Base-by-base conservation (phyloP, 2,329 filamentous ascomycete genomes). In the Botrytis deweyae region DNA sequence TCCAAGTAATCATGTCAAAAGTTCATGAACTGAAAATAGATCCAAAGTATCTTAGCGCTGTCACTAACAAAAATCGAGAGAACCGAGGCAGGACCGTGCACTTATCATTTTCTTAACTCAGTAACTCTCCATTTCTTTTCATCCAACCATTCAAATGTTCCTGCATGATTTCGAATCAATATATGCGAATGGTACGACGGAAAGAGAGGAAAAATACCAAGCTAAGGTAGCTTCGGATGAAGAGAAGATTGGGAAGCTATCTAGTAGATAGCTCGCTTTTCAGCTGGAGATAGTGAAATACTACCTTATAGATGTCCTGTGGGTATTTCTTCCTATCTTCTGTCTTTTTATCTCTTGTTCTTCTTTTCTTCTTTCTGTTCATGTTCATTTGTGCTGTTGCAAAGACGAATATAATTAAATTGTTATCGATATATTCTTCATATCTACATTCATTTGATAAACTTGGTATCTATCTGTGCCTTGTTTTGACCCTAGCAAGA, bases 401-500 rank as follows among this genome's bases (percentile, higher is more conserved):
- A n/a, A 40, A n/a, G 61, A 40, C 61, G 22, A 63, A 29, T 29
- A 64, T 9, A 29, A 22, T 42, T 44, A 9, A 64, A 14, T 33
- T 44, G 62, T 14, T n/a, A 44, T 64, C 40, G n/a, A n/a, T 20
- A 3, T 68, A 14, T 55, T 16, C 29, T 68, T 68, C 49, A 29
- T 29, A 29, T 29, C 25, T 68, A 16, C 36, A 58, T 68, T 42
- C 66, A 68, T 68, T 58, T 42, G 49, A 42, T 52, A 18, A 38
- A 20, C 12, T n/a, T 46, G 29, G 22, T 49, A 49, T n/a, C 62
- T 42, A 44, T 49, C 66, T 70, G 55, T 70, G 44, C 55, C 68
- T 63, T 70, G 55, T n/a, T 70, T 70, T n/a, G 22, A 70, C 63
- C 68, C 68, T 38, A 20, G 68, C 55, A 64, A 70, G 68, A 70